Evolutionary conservation across 495 filamentous ascomycete genomes (phyloP), one percentile per base, ranked within the genome.

Genomic region (Terfezia claveryi): DNA sequence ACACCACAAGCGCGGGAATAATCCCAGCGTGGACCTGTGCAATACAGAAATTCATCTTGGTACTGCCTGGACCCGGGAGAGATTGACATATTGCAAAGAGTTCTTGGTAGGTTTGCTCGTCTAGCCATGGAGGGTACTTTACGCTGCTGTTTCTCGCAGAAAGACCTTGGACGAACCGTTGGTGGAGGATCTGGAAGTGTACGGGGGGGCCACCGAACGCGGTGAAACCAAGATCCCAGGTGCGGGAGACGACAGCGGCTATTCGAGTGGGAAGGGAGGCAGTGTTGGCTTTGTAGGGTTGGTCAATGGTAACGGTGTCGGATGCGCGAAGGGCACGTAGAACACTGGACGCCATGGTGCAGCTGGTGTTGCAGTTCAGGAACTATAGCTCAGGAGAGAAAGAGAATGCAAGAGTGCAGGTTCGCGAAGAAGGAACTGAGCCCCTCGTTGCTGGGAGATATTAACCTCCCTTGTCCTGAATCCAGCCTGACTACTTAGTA

Each of bases 91-190:
- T 69, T 17, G 81, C 81, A 65, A 89, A 92, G 14, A 88, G 73
- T 61, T 92, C 84, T 68, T 87, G 81, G 67, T 83, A 92, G 55
- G 80, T 74, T 59, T 82, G 79, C 58, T 86, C 82, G 66, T 87
- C 79, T 46, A 88, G 78, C 85, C 85, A 91, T 63, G 70, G 68
- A 36, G 72, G 62, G 58, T 75, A 20, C 17, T 46, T 46, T 14
- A 6, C 41, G 41, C 0, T 2, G 41, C 14, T 46, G 12, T 14
- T 14, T 66, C 2, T 64, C 66, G 5, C 64, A 12, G 50, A 51
- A 23, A 51, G n/a, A 12, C 23, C 73, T 36, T 76, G 67, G 3
- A 88, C 83, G 64, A 87, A 91, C 50, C 73, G 73, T 23, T 70
- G 67, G 61, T 83, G 74, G 54, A 82, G 54, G 46, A 77, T 79